These are phyloP conservation scores for Verbascum thapsus DNA, from an alignment of 257 asterid species.

Conservation along the genomic window DNA sequence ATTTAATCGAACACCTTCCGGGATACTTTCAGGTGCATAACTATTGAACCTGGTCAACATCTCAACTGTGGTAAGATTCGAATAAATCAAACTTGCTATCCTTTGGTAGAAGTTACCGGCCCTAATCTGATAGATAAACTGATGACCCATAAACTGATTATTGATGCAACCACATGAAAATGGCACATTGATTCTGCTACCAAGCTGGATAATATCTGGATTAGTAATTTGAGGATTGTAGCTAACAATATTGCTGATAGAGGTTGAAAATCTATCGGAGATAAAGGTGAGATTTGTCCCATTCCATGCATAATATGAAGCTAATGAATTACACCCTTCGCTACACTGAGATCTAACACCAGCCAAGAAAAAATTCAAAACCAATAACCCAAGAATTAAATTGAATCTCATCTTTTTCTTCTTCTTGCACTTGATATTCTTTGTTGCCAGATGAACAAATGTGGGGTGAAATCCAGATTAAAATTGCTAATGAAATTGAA, in stretches of 20 bases:
- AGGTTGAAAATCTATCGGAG: constrained; percentile 44
- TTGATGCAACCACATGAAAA: constrained; percentile 53
- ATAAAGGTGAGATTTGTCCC: constrained; percentile 55
- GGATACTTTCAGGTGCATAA: constrained; percentile 33
- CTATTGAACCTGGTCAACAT: constrained; percentile 58
- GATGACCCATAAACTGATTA: constrained; percentile 55
- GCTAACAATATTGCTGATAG: constrained; percentile 38
- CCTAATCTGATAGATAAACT: constrained; percentile 42
- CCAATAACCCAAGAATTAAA: constrained; percentile 21
- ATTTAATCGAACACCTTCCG: constrained; percentile 35
- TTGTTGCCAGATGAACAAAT: too few relatives aligned
- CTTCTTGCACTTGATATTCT: constrained; percentile 19
- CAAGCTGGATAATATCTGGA: constrained; percentile 33
- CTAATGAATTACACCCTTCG: constrained; percentile 54
- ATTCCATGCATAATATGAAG: constrained; percentile 58
- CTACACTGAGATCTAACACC: constrained; percentile 46
- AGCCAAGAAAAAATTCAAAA: constrained; percentile 27
- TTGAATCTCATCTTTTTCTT: constrained; percentile 13
- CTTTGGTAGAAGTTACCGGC: constrained; percentile 34
- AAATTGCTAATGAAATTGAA: too few relatives aligned
- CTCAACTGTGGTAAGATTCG: constrained; percentile 61
- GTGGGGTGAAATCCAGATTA: too few relatives aligned
- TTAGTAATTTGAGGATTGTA: constrained; percentile 59
- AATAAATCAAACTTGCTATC: constrained; percentile 38
- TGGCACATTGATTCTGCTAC: constrained; percentile 53